Evolutionary conservation across 2,329 filamentous ascomycete genomes (phyloP), one percentile per base, ranked within the genome.

Genomic region (Colletotrichum sansevieriae): DNA sequence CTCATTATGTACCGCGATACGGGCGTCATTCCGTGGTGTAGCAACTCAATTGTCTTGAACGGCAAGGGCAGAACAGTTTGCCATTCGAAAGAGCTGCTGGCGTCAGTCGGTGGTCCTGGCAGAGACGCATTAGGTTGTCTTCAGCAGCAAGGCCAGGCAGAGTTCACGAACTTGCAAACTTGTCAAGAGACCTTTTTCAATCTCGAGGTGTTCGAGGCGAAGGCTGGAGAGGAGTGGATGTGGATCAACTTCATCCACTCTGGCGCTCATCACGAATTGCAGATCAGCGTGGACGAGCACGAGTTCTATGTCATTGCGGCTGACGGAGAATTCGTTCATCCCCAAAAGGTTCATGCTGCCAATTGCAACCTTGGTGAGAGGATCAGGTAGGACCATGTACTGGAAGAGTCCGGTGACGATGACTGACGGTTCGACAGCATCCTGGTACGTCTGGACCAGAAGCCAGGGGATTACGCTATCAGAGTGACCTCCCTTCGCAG

Each of bases 181-280:
- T 68, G 65, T 43, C 11, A 64, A n/a, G 52, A 58, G n/a, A 68
- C 60, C 1, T 65, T 58, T 33, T 54, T 60, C 10, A 54, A 68
- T 37, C 39, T 68, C 7, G 60, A 68, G 20, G 29, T 68, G 5
- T 64, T 68, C 2, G 65, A 68, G 8, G 65, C 60, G 8, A 43
- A 59, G 13, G 18, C 22, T 20, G 65, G 60, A 3, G 54, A 68
- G 29, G 65, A 68, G 11, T 68, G 54, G 39, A 54, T 65, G n/a
- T 68, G 60, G 60, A 68, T 68, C 54, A 68, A 68, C 52, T 68
- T 63, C n/a, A 68, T 68, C 15, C 65, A 68, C 33, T 68, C 65
- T 8, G 60, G 65, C 0, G 65, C 65, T 8, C 65, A 68, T n/a
- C 60, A 68, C 1, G 65, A 68, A 44, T 39, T 65, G 18, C 65